Base-by-base conservation (phyloP, 2,329 filamentous ascomycete species). In the Laburnicola sp. region DNA sequence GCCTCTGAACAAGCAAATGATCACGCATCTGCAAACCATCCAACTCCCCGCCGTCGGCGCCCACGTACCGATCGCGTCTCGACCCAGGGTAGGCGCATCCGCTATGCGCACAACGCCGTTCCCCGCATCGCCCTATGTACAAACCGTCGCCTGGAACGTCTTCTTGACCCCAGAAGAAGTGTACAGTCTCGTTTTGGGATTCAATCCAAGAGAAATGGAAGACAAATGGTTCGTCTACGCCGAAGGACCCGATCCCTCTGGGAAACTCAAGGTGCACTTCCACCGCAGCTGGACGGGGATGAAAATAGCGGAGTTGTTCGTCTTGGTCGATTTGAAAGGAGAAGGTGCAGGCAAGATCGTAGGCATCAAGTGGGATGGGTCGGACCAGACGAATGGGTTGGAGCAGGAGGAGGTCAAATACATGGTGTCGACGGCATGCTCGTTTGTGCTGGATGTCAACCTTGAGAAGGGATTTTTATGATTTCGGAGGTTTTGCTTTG, bases 401-500 rank as follows among this genome's bases (percentile, higher is more conserved):
- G 55, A 56, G 4, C 62, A 62, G 7, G 63, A 63, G 4, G 64
- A 68, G 47, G 68, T 62, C 1, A 71, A 68, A 55, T 60, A 63
- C 31, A 62, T 63, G 51, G 54, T 72, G 2, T 48, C 59, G 21
- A 62, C 56, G 35, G 53, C 50, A 6, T 69, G 65, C 40, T 43
- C 45, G n/a, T 62, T 57, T 50, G 60, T 59, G 26, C 45, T 71
- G 45, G 62, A 55, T 3, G 57, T 70, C 2, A 43, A 61, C 8
- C 47, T 71, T 9, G 58, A 87, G 69, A 66, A 86, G 2, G 48
- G 47, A 5, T 40, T 35, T 9, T 21, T 37, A 38, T 48, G 25
- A 53, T 42, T 21, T 27, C n/a, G 34, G 16, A n/a, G 3, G 8
- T 28, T 2, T 10, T 10, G 28, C 11, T 27, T 8, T 30, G 27